Base-by-base conservation (phyloP, 352 stramenopile genomes). In the Globisporangium recalcitrans region DNA sequence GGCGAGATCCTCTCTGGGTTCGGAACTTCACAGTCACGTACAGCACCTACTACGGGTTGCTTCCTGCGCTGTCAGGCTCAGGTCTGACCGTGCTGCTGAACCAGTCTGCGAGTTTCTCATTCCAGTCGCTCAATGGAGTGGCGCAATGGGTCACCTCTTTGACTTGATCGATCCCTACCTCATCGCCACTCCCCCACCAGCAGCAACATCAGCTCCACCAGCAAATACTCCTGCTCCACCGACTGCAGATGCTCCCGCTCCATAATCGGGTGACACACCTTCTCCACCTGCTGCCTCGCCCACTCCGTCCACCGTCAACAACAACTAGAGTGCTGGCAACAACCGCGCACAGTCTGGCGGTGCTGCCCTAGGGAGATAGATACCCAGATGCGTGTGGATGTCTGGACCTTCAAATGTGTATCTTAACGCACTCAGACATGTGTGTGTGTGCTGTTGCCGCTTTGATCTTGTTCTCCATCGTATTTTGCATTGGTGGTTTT, bases 41-140 rank as follows among this genome's bases (percentile, higher is more conserved):
- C 22, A 19, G 9, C 3, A 44, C 9, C 14, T 67, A 59, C 47
- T 70, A 27, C 4, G 62, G 53, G 1, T 14, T 26, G 0, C 16
- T 67, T 0, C 54, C 60, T 13, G 34, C 49, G 9, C 32, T 58
- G 10, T 27, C 27, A 19, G 31, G 42, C 38, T 14, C 47, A 5
- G 19, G 27, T 11, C 38, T 55, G 32, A 42, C n/a, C 3, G 38
- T 22, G 9, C 14, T 27, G 22, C 40, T 6, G 2, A 51, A 7
- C 11, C 19, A 40, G 16, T 4, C 54, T 9, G 46, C 52, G 13
- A 40, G 49, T 22, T 51, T 67, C 11, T 42, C 29, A 8, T 51
- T 70, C 26, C 64, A 67, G 27, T 67, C 64, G 0, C 60, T 70
- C 4, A 51, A 40, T 8, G 55, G 29, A 22, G 44, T n/a, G 5